Evolutionary conservation across 768 basidiomycete species (phyloP), one percentile per base, ranked within the genome.

Genomic region (Mycena sanguinolenta): DNA sequence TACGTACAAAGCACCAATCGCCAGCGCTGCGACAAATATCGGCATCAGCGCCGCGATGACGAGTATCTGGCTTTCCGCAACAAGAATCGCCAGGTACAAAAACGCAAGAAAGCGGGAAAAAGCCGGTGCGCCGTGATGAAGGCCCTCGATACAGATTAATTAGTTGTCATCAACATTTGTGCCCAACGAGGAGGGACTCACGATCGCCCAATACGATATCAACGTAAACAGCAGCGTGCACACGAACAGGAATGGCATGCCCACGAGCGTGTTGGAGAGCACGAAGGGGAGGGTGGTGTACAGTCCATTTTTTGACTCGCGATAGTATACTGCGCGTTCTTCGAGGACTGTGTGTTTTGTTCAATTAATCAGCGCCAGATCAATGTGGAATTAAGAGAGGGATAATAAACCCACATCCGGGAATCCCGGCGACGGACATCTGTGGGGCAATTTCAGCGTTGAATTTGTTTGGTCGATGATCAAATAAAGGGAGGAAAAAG

Each of bases 391-490:
- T n/a, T n/a, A 32, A 21, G 4, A 30, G 38, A 30, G 2, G 19
- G 21, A 32, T n/a, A 49, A 27, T 4, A 3, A 7, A 72, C 81
- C 50, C 69, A 84, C 84, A 89, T 30, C 84, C 75, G 0, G 89
- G 90, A 46, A 90, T 89, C 23, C 89, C 89, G 27, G 89, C 88
- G 4, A 90, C 89, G 17, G 85, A 85, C 88, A 89, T 89, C 84
- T 85, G 63, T 39, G 16, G 16, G 13, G 39, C 16, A 3, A 14
- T 5, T 17, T 39, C 39, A 39, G 23, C 23, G 25, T 17, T 14
- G 50, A 23, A 14, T 4, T 55, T 4, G 10, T 34, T 34, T 34
- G 4, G 32, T 34, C 32, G 32, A n/a, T n/a, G n/a, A n/a, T n/a
- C 32, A 10, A 14, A n/a, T n/a, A 39, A 9, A 14, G 1, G 10